A percentile compares a stretch with the other conserved stretches of the same genome.
Conservation (phyloP, 1,284 basidiomycete genomes). For the Pseudomicrostroma phylloplanum region DNA sequence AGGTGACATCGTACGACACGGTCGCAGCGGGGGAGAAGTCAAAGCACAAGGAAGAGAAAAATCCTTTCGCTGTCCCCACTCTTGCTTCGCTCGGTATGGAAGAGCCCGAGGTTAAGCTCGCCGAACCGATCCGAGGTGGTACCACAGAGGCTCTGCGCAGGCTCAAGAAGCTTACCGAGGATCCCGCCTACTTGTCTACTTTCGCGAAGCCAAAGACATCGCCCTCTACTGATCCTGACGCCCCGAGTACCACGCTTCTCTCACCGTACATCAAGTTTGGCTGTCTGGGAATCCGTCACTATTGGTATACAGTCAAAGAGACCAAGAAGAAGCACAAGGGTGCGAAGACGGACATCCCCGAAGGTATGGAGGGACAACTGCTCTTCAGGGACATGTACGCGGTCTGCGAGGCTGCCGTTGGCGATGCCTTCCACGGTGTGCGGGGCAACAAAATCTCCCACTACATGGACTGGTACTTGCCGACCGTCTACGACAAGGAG, state of each 20-base stretch:
- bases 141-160: constrained; percentile 54
- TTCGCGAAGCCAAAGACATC: constrained; percentile 57
- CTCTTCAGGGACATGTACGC: constrained; percentile 56
- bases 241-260: constrained; percentile 50
- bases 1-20: constrained; percentile 49
- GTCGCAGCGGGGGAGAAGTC: constrained; percentile 52
- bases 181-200: constrained; percentile 52
- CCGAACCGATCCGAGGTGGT: constrained; percentile 54
- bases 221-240: constrained; percentile 22
- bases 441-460: constrained; percentile 53
- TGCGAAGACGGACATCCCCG: constrained; percentile 24
- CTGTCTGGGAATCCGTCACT: constrained; percentile 52
- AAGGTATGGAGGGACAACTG: constrained; percentile 48
- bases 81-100: constrained; percentile 55
- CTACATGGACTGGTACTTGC: constrained; percentile 54
- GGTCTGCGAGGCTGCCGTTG: constrained; percentile 52
- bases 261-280: constrained; percentile 57
- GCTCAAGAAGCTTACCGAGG: constrained; percentile 52
- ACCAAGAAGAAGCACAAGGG: constrained; percentile 35
- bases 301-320: constrained; percentile 36
- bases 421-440: constrained; percentile 52
- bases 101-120: constrained; percentile 30
- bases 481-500: constrained; percentile 53
- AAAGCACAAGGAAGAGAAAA: constrained; percentile 28
- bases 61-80: constrained; percentile 54